Evolutionary conservation across 768 basidiomycete genomes (phyloP).

Genomic region (Scleroderma bovista): DNA sequence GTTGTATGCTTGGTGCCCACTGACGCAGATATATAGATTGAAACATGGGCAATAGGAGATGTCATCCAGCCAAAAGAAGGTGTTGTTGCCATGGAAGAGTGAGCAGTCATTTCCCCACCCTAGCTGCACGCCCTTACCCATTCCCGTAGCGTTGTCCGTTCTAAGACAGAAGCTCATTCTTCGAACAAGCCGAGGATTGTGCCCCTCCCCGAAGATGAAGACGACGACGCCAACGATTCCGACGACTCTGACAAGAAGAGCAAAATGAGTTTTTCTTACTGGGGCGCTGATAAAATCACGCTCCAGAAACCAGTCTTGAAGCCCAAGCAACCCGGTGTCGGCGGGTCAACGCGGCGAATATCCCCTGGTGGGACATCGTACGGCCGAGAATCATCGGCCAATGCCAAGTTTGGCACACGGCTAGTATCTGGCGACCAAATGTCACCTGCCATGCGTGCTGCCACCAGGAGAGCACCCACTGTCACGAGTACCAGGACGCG

Average conservation of each 20-base stretch:
- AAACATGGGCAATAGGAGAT: slow-evolving; percentile 82
- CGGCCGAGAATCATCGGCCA: slow-evolving; percentile 77
- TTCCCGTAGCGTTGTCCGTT: slow-evolving; percentile 56
- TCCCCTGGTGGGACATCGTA: slow-evolving; percentile 50
- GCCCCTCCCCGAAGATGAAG: slow-evolving; percentile 62
- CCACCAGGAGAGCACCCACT: slow-evolving; percentile 56
- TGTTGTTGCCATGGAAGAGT: slow-evolving; percentile 90
- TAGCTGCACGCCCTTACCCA: slow-evolving; percentile 7
- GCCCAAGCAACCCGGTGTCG: slow-evolving; percentile 31
- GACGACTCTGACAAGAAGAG: slow-evolving; percentile 86
- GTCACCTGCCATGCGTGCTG: slow-evolving; percentile 44
- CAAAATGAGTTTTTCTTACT: slow-evolving; percentile 93
- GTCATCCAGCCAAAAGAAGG: slow-evolving; percentile 72
- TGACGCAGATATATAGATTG: slow-evolving; percentile 47
- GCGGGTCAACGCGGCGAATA: slow-evolving; percentile 32
- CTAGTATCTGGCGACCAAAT: slow-evolving; percentile 58
- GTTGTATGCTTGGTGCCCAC: not conserved
- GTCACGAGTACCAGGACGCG: slow-evolving; percentile 36
- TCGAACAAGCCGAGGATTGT: slow-evolving; percentile 60
- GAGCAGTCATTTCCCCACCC: slow-evolving; percentile 23
- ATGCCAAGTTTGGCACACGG: slow-evolving; percentile 89
- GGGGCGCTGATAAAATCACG: slow-evolving; percentile 89
- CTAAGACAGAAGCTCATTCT: slow-evolving; percentile 54
- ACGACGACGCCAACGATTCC: slow-evolving; percentile 53
- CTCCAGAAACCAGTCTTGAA: slow-evolving; percentile 74